These are phyloP conservation scores for Talaromyces sp. DNA, from an alignment of 2,329 filamentous ascomycete genomes.

Conservation along the genomic window DNA sequence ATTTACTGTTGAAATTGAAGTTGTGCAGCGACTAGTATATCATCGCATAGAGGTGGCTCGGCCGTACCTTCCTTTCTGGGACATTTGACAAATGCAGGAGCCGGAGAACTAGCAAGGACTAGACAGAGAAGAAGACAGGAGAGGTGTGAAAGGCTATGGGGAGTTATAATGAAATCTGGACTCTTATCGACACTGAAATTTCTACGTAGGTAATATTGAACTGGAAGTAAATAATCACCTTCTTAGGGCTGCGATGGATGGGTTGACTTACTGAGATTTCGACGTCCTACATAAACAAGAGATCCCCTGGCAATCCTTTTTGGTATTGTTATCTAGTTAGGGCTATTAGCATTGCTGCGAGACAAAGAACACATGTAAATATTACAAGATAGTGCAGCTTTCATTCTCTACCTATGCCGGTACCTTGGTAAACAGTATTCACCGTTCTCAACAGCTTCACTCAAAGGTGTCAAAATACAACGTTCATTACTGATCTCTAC, in stretches of 20 bases:
- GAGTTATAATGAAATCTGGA: no score
- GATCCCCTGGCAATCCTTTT: not conserved
- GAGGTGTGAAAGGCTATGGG: no score
- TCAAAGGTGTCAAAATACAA: not conserved
- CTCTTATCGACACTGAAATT: no score
- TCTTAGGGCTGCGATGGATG: no score
- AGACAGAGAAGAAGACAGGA: no score
- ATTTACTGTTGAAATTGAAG: not conserved
- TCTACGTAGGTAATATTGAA: no score
- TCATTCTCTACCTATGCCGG: not conserved
- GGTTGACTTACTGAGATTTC: no score
- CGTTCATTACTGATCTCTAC: not conserved
- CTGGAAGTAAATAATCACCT: no score
- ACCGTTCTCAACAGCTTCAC: not conserved
- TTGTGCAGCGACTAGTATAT: not conserved
- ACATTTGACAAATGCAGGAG: no score
- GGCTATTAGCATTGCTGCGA: not conserved
- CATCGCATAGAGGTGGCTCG: not conserved
- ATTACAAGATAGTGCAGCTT: not conserved
- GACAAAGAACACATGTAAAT: not conserved
- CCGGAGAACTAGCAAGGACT: no score
- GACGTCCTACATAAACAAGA: no score
- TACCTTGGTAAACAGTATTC: not conserved
- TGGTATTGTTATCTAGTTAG: not conserved
- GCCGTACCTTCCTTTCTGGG: not conserved